Evolutionary conservation across 2,329 filamentous ascomycete species (phyloP), one percentile per base, ranked within the genome.

Genomic region (Pochonia chlamydosporia): DNA sequence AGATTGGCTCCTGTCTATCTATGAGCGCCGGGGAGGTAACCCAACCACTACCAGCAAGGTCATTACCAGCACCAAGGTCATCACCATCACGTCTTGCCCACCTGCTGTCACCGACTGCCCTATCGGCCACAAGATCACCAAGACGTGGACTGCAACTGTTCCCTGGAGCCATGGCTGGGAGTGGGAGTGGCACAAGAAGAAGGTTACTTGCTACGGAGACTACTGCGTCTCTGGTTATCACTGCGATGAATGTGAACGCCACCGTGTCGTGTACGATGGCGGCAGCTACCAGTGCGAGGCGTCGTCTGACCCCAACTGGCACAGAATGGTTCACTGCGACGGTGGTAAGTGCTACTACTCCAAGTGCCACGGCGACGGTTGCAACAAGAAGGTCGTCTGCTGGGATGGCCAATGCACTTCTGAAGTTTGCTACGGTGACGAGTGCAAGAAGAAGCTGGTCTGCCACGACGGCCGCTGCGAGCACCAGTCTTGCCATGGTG

Each of bases 131-230:
- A 35, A 50, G 40, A 60, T 57, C 40, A 58, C 55, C 23, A 53
- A 49, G 40, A 35, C 31, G 6, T 18, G 14, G 31, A 35, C 14
- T 9, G n/a, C 31, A 14, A 35, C 31, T 6, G 41, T 51, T 43
- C 55, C 46, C 40, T 49, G 49, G 3, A 52, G 35, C 53, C 60
- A 28, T 54, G 54, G 50, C 49, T 47, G 54, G n/a, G 40, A 13
- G 37, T 8, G 24, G 18, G 53, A 56, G 44, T 58, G 53, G 53
- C 51, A 57, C 51, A 54, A 55, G 52, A 62, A 63, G 56, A 60
- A 59, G 53, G 56, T 68, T n/a, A 58, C 65, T 56, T 66, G 65
- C 57, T 60, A 59, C 49, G 64, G 64, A 20, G 62, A 60, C 23
- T 44, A 54, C 54, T 69, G 66, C 56, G 46, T 51, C 26, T 56